These are phyloP conservation scores for Vanrija humicola DNA, from an alignment of 1,284 basidiomycete genomes.

Conservation along the genomic window DNA sequence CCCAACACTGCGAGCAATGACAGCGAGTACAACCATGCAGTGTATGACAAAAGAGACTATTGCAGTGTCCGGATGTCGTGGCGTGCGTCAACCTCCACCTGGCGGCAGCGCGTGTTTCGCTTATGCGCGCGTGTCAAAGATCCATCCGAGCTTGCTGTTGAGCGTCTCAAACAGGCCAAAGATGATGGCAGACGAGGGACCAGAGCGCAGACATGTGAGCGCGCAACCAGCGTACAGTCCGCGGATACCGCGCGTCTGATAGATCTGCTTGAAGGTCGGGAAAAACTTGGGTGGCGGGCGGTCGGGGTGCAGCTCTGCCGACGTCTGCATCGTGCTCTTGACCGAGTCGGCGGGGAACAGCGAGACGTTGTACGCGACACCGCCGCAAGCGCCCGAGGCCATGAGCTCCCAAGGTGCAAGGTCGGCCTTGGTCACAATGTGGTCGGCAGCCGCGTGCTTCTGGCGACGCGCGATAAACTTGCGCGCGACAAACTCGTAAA, in stretches of 20 bases:
- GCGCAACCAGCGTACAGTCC: constrained; percentile 96
- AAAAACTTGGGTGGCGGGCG: constrained; percentile 58
- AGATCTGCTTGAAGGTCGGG: constrained; percentile 70
- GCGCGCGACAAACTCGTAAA: constrained; percentile 70
- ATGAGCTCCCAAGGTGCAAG: constrained; percentile 77
- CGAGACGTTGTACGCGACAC: constrained; percentile 77
- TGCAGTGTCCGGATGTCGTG: too few species aligned
- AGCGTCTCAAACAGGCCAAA: constrained; percentile 85
- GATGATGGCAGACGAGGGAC: constrained; percentile 86
- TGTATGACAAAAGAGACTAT: too few species aligned
- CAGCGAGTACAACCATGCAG: too few species aligned
- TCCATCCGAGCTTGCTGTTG: constrained; percentile 35
- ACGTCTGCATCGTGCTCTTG: constrained; percentile 93
- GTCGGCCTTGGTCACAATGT: constrained; percentile 52
- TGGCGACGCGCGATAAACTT: constrained; percentile 55
- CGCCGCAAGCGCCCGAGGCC: constrained; percentile 77
- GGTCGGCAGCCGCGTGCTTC: constrained; percentile 9
- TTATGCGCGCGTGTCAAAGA: constrained; percentile 16
- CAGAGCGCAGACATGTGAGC: constrained; percentile 78
- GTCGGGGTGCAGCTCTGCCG: constrained; percentile 71
- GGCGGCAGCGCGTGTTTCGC: too few species aligned
- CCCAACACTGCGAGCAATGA: too few species aligned
- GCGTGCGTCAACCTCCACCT: too few species aligned
- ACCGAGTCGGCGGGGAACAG: constrained; percentile 87
- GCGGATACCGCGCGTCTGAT: constrained; percentile 66